Evolutionary conservation across 345 rosid genomes (phyloP), one percentile per base, ranked within the genome.

Genomic region (Zanthoxylum bungeanum): DNA sequence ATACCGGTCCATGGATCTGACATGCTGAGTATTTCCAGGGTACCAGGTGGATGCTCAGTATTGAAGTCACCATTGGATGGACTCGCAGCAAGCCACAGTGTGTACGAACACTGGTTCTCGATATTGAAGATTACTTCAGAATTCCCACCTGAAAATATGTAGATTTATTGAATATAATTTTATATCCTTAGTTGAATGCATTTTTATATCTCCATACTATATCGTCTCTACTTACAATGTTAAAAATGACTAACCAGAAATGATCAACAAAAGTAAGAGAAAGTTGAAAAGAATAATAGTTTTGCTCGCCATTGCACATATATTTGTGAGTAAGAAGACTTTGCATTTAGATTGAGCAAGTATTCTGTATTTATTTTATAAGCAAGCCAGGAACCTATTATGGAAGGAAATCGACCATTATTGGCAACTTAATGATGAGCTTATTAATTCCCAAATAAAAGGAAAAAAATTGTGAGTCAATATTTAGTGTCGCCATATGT

Each of bases 1-100:
- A 21, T 36, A 0, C 81, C 75, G 11, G 62, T 40, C 79, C 78
- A 82, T 19, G 76, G 52, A 10, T 76, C 82, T 0, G 78, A 36
- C 78, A 76, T 73, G 33, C 1, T 11, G 33, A 75, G 64, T 10
- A 64, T 50, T 40, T 75, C 77, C 9, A 65, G 51, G 2, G 73
- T 49, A 7, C 36, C 75, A 0, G 81, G 78, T 8, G 19, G 63
- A 1, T 28, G 24, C 60, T 63, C 63, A 0, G 73, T 39, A 19
- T 64, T 37, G 19, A 46, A 9, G 12, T 68, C 81, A 2, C 77
- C 81, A 4, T 50, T 50, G 5, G 79, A 63, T 34, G 84, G 81
- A 60, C 59, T 69, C 7, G 85, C 36, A 17, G 76, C 64, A 4
- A 66, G 40, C 82, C 78, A 78, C 6, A 78, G 22, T 2, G 75